Percentiles rank a stretch among this genome's conserved stretches.
Conservation (phyloP, 208 protist genomes). For the Tetramitus jugosus region DNA sequence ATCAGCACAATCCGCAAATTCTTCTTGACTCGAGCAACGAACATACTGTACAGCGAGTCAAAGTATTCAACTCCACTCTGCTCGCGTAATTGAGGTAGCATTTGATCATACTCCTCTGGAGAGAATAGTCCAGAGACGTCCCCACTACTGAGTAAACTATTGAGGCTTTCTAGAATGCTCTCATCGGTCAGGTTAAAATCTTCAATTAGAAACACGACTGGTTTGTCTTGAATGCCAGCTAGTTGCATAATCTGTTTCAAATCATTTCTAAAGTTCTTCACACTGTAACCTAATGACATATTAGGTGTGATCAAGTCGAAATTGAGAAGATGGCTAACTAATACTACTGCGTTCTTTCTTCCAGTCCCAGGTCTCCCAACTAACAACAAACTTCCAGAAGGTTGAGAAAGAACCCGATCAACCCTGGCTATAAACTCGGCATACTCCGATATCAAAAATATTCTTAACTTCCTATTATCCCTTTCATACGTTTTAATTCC, state of each 20-base stretch:
- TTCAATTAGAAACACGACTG: slow-evolving; percentile 81
- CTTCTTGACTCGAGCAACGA: slow-evolving; percentile 70
- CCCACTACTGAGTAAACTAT: slow-evolving; percentile 86
- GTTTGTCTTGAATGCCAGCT: slow-evolving; percentile 75
- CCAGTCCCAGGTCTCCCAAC: slow-evolving; percentile 84
- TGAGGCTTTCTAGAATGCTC: slow-evolving; percentile 80
- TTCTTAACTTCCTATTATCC: slow-evolving; percentile 76
- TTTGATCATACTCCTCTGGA: slow-evolving; percentile 85
- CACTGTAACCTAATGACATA: slow-evolving; percentile 73
- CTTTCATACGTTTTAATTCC: slow-evolving; percentile 62
- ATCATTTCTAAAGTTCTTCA: slow-evolving; percentile 85
- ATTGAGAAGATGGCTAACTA: slow-evolving; percentile 76
- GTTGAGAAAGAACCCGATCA: slow-evolving; percentile 87
- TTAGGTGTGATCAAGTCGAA: slow-evolving; percentile 74
- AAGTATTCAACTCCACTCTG: slow-evolving; percentile 68
- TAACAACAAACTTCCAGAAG: slow-evolving; percentile 82
- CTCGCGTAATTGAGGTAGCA: slow-evolving; percentile 79
- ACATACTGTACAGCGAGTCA: slow-evolving; percentile 70
- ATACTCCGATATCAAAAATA: slow-evolving; percentile 87
- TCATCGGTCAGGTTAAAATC: slow-evolving; percentile 83
- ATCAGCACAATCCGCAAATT: slow-evolving; percentile 86
- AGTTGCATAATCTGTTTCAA: slow-evolving; percentile 77
- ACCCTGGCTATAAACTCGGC: slow-evolving; percentile 77
- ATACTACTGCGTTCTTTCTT: slow-evolving; percentile 66
- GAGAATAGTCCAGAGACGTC: slow-evolving; percentile 91